Base-by-base conservation (phyloP, 345 rosid genomes). In the Pelargonium nanum region DNA sequence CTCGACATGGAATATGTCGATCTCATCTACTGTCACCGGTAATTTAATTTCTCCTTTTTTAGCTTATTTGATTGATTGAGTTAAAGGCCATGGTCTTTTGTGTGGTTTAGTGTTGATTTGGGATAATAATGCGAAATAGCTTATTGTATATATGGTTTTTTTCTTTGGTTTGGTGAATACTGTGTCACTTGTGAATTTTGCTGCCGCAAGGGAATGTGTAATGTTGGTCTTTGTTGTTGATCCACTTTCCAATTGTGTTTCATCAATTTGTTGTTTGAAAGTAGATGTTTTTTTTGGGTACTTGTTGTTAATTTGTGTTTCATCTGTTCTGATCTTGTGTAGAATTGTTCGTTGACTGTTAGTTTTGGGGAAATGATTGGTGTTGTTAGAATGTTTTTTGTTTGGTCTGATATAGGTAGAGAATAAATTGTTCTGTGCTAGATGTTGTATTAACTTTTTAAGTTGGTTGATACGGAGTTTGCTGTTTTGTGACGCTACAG, bases 1-100 rank as follows among this genome's bases (percentile, higher is more conserved):
- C 90, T 93, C 28, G 95, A 93, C 70, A 86, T 83, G 95, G 97
- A 90, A 2, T 93, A 90, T 53, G 92, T 87, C 15, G 99, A 93
- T 70, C 72, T 93, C 55, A 72, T 93, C 50, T 93, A 93, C 65
- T 89, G 96, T 40, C 97, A 89, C 79, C 70, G 95, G 94, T 69
- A 0, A 25, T 26, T 55, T 25, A 24, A 7, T 34, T 34, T 34
- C 13, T 34, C 13, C 26, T 19, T 10, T 48, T 16, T n/a, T 32
- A 12, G 19, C 19, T 19, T 15, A 6, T 22, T 22, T 23, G 44
- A 24, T 9, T 24, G 45, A 12, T 55, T 65, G 54, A 32, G 7
- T 26, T 64, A 16, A 2, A n/a, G n/a, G n/a, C n/a, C n/a, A n/a
- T n/a, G n/a, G n/a, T n/a, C n/a, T n/a, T n/a, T n/a, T n/a, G n/a